A percentile compares a stretch with the other conserved stretches of the same genome.
Evolutionary conservation across 2,329 filamentous ascomycete species (phyloP).

Genomic region (Neonectria coccinea): DNA sequence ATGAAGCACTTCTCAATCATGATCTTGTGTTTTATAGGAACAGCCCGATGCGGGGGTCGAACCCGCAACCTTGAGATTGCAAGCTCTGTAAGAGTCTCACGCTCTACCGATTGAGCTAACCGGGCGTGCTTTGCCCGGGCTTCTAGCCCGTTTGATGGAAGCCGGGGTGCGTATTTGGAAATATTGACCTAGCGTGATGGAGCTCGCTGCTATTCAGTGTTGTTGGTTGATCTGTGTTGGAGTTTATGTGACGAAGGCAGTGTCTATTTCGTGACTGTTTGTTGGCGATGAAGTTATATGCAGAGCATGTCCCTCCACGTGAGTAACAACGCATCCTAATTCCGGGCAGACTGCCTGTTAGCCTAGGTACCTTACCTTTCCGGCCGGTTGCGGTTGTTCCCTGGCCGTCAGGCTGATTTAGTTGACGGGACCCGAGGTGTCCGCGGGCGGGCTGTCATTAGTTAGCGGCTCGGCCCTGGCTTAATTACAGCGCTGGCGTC

Average conservation of each 20-base stretch:
- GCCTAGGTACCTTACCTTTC: neutral
- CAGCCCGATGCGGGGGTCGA: slow-evolving; percentile 60
- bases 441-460: neutral
- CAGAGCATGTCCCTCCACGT: no score
- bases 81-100: slow-evolving; percentile 69
- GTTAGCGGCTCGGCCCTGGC: neutral
- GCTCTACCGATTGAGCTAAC: slow-evolving; percentile 64
- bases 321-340: no score
- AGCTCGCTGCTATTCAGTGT: neutral
- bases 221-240: no score
- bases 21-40: slow-evolving; percentile 17
- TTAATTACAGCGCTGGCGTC: slow-evolving; percentile 12
- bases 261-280: no score
- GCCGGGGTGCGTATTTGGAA: neutral
- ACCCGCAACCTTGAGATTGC: slow-evolving; percentile 67
- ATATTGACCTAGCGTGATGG: neutral
- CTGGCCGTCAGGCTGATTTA: neutral
- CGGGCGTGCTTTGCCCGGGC: slow-evolving; percentile 34
- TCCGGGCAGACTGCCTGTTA: neutral
- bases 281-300: no score
- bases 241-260: no score
- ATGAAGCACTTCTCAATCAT: slow-evolving; percentile 37
- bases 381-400: neutral
- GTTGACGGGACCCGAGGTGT: neutral
- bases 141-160: slow-evolving; percentile 28